Evolutionary conservation across 2,329 filamentous ascomycete species (phyloP).

Genomic region (Xenoacremonium recifei): DNA sequence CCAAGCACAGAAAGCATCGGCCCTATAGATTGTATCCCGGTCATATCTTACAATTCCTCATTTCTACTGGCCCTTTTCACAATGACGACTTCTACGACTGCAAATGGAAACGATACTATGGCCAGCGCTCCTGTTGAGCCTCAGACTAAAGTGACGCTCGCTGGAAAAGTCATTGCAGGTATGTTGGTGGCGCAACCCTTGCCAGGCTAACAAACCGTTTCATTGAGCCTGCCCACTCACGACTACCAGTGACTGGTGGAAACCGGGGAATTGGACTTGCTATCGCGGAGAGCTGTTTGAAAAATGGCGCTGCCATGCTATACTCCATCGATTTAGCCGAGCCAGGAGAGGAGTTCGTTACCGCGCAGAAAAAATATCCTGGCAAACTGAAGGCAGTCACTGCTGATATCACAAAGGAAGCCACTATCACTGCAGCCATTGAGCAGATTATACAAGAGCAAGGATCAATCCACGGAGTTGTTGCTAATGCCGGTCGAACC

Average conservation of each 20-base stretch:
- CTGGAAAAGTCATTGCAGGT: slow-evolving; percentile 10
- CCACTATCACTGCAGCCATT: slow-evolving; percentile 40
- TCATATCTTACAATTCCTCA: too few species aligned
- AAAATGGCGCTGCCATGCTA: slow-evolving; percentile 33
- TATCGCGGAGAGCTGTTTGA: slow-evolving; percentile 41
- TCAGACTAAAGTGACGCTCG: slow-evolving; percentile 8
- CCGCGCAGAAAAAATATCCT: slow-evolving; percentile 28
- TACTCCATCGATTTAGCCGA: slow-evolving; percentile 13
- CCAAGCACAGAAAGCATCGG: too few species aligned
- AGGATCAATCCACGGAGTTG: slow-evolving; percentile 47
- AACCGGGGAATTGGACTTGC: slow-evolving; percentile 42
- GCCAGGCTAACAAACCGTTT: background rate
- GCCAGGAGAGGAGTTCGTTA: slow-evolving; percentile 16
- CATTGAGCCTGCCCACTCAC: background rate
- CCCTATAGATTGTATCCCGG: too few species aligned
- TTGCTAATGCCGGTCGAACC: slow-evolving; percentile 48
- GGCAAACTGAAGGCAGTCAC: slow-evolving; percentile 38
- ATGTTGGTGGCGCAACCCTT: background rate
- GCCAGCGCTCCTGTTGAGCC: background rate
- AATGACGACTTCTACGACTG: background rate
- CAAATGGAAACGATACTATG: background rate
- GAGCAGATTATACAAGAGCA: slow-evolving; percentile 42
- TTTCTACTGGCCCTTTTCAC: too few species aligned
- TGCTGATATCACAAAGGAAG: slow-evolving; percentile 47
- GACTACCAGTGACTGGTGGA: slow-evolving; percentile 31